A percentile compares a stretch with the other conserved stretches of the same genome.
Conservation (phyloP, 768 basidiomycete genomes). For the Collybia mongolica region DNA sequence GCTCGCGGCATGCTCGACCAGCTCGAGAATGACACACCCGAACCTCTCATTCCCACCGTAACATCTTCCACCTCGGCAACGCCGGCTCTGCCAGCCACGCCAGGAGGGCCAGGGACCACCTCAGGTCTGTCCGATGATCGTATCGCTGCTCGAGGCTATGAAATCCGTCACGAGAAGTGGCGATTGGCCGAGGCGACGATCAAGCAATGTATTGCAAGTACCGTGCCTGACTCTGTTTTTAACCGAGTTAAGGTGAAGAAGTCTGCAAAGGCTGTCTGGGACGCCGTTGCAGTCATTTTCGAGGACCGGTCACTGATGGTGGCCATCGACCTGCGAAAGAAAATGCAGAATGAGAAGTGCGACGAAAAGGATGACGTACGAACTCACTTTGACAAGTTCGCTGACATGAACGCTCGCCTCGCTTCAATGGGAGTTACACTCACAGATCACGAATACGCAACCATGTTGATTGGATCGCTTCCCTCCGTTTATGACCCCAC, state of each 20-base stretch:
- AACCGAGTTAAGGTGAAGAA: conserved; percentile 1
- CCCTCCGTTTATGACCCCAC: conserved; percentile 12
- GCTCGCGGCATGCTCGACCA: conserved; percentile 22
- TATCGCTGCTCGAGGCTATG: neutral
- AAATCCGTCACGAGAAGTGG: neutral
- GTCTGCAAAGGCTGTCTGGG: conserved; percentile 15
- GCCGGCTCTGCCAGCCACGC: too few species aligned
- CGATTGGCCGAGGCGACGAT: conserved; percentile 1
- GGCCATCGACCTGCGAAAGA: conserved; percentile 2
- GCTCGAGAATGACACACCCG: neutral
- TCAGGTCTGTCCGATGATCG: too few species aligned
- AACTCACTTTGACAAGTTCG: conserved; percentile 14
- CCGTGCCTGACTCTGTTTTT: conserved; percentile 16
- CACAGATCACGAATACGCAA: neutral
- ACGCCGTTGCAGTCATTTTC: neutral
- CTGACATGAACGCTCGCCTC: conserved; percentile 13
- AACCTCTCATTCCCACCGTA: too few species aligned
- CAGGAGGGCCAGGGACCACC: too few species aligned
- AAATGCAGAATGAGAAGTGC: conserved; percentile 11
- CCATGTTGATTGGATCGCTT: conserved; percentile 13
- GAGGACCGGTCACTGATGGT: conserved; percentile 12
- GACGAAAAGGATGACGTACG: conserved; percentile 13
- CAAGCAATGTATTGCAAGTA: conserved; percentile 15
- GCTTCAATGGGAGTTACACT: conserved; percentile 10
- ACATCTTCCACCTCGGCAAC: too few species aligned